These are phyloP conservation scores for Tricholoma saponaceum DNA, from an alignment of 768 basidiomycete genomes.

Conservation along the genomic window DNA sequence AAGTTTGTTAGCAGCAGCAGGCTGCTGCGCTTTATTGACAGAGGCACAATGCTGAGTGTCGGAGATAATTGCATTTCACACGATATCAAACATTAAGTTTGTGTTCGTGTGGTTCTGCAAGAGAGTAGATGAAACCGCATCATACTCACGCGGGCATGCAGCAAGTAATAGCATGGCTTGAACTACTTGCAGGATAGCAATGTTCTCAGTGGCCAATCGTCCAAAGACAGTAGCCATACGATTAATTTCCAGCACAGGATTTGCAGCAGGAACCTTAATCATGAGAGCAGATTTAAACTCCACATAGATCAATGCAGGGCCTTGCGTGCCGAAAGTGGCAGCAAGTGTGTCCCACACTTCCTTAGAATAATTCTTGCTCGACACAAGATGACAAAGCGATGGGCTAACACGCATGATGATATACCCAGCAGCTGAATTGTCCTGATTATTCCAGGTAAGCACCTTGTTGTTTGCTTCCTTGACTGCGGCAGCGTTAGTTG, in stretches of 20 bases:
- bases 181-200: background rate
- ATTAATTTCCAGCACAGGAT: too few species aligned
- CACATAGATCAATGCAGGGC: background rate
- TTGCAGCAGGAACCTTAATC: background rate
- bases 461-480: too few species aligned
- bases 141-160: background rate
- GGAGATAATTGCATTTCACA: background rate
- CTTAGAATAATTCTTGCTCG: background rate
- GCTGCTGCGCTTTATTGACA: too few species aligned
- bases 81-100: background rate
- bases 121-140: background rate
- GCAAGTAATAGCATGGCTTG: background rate
- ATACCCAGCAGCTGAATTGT: background rate
- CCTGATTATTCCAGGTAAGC: background rate
- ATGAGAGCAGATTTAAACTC: background rate
- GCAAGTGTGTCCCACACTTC: background rate
- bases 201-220: background rate
- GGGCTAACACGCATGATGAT: background rate
- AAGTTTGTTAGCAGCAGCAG: background rate
- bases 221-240: background rate
- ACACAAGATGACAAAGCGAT: background rate
- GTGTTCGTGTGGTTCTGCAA: background rate
- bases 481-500: too few species aligned
- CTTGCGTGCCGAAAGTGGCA: background rate
- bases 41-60: background rate